phyloP scores from a whole-genome alignment of 2,329 filamentous ascomycete species.

The Diplodia intermedia region DNA sequence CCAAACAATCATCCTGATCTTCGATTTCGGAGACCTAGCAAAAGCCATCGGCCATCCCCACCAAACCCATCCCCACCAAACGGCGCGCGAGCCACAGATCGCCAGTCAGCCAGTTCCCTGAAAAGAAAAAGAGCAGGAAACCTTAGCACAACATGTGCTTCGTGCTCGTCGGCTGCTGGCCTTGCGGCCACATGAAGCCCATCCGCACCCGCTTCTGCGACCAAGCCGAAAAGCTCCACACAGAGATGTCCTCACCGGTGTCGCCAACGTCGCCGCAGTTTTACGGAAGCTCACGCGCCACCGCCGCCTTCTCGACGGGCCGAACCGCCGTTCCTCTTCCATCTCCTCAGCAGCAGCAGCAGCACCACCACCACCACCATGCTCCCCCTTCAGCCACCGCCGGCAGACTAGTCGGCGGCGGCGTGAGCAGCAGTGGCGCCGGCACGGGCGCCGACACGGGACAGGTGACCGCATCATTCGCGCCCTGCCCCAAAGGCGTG shows the following conservation, averaged over 20 bases:
- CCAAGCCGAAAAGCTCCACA: conserved; percentile 13
- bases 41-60: neutral
- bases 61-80: neutral
- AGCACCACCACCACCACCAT: neutral
- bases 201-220: conserved; percentile 29
- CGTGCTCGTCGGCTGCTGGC: conserved; percentile 28
- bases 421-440: too few relatives aligned
- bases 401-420: too few relatives aligned
- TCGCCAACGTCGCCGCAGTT: neutral
- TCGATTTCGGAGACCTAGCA: neutral
- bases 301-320: neutral
- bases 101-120: neutral
- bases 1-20: neutral
- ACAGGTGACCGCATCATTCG: neutral
- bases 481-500: conserved; percentile 13
- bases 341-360: neutral
- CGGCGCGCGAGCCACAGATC: neutral
- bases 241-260: too few relatives aligned
- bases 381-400: neutral
- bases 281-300: too few relatives aligned
- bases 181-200: conserved; percentile 27
- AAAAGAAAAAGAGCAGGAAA: neutral
- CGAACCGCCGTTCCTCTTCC: neutral
- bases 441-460: too few relatives aligned
- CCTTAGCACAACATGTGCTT: conserved; percentile 16